Base-by-base conservation (phyloP, 1,139 yeast genomes). In the Zygoascus hellenicus region DNA sequence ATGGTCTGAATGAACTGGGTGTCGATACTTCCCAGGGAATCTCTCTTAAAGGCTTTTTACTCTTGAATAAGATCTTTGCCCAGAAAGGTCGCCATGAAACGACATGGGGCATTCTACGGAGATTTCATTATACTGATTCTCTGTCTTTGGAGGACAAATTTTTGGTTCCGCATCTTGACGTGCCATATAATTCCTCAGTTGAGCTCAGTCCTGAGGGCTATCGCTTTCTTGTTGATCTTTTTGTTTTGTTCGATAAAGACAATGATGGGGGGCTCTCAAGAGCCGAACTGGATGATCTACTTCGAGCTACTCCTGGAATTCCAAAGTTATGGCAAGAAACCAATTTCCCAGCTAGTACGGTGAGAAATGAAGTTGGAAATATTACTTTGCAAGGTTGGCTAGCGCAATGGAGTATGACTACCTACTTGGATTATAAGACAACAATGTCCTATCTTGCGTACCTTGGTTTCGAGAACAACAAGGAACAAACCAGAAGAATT, bases 331-430 rank as follows among this genome's bases (percentile, higher is more conserved):
- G 98, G 98, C 73, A 75, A 42, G 92, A 86, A 30, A 77, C 87
- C 1, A 83, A 82, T 56, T 92, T 92, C 59, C 98, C 98, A 0
- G 71, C 77, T 19, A 80, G 95, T 1, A 85, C 95, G 5, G 96
- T 90, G 2, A 78, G 95, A 49, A 90, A 89, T 61, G 96, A 88
- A 54, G 81, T 80, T 52, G 97, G 96, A 0, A 78, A 81, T 61
- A 92, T 92, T 2, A 87, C 97, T 0, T 67, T 92, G 30, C 97
- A 92, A 67, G 98, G 98, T 1, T 92, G 98, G 98, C 68, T 92
- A 39, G 97, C 98, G 0, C 97, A 92, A 59, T 92, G 98, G 98
- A 83, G 92, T 56, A 83, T 92, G 82, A 88, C 97, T 0, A 90
- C 97, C 0, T 88, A 81, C 58, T 69, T 92, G 35, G 95, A 89